Base-by-base conservation (phyloP, 2,329 filamentous ascomycete genomes). In the Neoascochyta sp. region DNA sequence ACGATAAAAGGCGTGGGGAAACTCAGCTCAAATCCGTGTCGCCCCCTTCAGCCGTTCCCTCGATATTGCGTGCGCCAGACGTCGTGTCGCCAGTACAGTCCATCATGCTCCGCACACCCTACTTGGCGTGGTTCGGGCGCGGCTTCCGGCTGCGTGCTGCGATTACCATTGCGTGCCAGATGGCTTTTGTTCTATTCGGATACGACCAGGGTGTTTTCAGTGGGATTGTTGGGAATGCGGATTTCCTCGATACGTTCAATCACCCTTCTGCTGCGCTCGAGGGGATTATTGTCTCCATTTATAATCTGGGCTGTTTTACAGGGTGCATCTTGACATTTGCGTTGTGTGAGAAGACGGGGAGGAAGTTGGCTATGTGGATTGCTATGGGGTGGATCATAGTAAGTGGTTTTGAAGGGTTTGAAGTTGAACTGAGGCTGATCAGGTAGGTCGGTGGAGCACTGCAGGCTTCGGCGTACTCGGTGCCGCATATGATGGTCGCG, bases 401-500 rank as follows among this genome's bases (percentile, higher is more conserved):
- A 25, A 29, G 44, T 23, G 10, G 2, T 13, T 32, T 2, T n/a
- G n/a, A n/a, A n/a, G n/a, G n/a, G n/a, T n/a, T n/a, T n/a, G n/a
- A n/a, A n/a, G n/a, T n/a, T n/a, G n/a, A n/a, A n/a, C n/a, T n/a
- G n/a, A n/a, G n/a, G n/a, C n/a, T n/a, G n/a, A n/a, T n/a, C n/a
- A n/a, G n/a, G n/a, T 4, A 49, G 45, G 39, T 66, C 15, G 64
- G 64, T 12, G 63, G 58, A 2, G 44, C 47, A 3, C 55, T 68
- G 10, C 64, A 67, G 29, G 48, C 62, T 5, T 50, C 55, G 4
- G 52, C 62, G 2, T 52, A 54, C 16, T 47, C 45, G 1, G 41
- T 52, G 7, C 52, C 52, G 4, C 70, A 74, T 34, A 69, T 74
- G 50, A 71, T 74, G 40, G 47, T 74, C 22, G 71, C 70, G 3